phyloP scores from a whole-genome alignment of 2,329 filamentous ascomycete species.

The Paecilomyces sp. region DNA sequence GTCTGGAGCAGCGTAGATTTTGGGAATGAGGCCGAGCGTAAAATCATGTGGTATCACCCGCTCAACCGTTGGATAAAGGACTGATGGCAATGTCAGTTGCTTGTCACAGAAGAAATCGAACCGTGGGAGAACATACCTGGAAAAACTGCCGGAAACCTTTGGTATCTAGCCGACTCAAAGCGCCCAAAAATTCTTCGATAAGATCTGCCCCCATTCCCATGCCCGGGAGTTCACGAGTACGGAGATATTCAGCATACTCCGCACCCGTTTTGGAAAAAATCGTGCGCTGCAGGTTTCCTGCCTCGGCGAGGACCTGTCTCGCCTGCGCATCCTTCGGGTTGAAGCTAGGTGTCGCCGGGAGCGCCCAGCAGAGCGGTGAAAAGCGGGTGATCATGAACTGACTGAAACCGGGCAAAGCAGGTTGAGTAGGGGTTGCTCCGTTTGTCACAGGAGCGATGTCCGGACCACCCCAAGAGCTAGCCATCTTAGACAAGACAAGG shows the following conservation, averaged over 20 bases:
- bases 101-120: not conserved
- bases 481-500: slow-evolving; percentile 74
- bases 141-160: slow-evolving; percentile 44
- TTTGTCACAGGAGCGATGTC: slow-evolving; percentile 50
- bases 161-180: slow-evolving; percentile 36
- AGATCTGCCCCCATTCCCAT: slow-evolving; percentile 42
- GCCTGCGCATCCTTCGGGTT: slow-evolving; percentile 81
- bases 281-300: slow-evolving; percentile 76
- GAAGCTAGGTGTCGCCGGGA: slow-evolving; percentile 72
- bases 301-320: slow-evolving; percentile 79
- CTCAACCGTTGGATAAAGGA: slow-evolving; percentile 40
- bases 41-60: slow-evolving; percentile 25
- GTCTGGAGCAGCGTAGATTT: slow-evolving; percentile 2
- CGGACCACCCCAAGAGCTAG: slow-evolving; percentile 80
- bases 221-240: slow-evolving; percentile 36
- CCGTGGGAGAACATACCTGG: slow-evolving; percentile 25
- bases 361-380: slow-evolving; percentile 82
- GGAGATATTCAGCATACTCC: slow-evolving; percentile 57
- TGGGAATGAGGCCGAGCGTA: not conserved
- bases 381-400: slow-evolving; percentile 84
- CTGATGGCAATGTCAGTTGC: slow-evolving; percentile 14
- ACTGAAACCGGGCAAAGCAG: slow-evolving; percentile 75
- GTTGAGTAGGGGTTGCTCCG: slow-evolving; percentile 26
- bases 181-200: slow-evolving; percentile 41
- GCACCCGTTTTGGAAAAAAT: slow-evolving; percentile 88